Percentiles rank a stretch among this genome's conserved stretches.
Evolutionary conservation across 805 yeast genomes (phyloP).

Genomic region (Tetrapisispora fleetii): DNA sequence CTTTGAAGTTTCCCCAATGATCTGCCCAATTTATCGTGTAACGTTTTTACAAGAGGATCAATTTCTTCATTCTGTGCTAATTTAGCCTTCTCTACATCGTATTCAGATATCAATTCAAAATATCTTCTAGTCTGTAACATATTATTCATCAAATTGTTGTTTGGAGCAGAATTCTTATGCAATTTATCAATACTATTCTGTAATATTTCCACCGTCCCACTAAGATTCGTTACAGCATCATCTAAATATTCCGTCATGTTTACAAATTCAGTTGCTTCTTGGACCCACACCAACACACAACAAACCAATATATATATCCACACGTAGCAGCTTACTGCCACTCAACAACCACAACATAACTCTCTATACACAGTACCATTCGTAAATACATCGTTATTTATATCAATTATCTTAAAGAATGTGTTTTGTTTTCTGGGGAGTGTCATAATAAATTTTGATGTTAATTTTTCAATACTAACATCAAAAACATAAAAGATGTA

Average conservation of each 20-base stretch:
- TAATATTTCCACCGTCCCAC: constrained; percentile 14
- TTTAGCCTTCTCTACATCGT: constrained; percentile 27
- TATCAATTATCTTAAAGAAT: no score
- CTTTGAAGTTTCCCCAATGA: constrained; percentile 18
- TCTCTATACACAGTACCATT: no score
- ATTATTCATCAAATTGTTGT: constrained; percentile 15
- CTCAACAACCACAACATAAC: no score
- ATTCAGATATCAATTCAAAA: constrained; percentile 25
- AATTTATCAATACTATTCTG: constrained; percentile 15
- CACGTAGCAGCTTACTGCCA: no score
- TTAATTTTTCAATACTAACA: background rate
- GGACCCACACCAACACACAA: no score
- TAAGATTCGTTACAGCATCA: constrained; percentile 16
- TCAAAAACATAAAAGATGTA: no score
- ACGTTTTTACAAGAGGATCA: constrained; percentile 22
- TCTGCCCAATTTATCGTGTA: constrained; percentile 21
- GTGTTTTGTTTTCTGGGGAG: background rate
- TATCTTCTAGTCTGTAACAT: constrained; percentile 22
- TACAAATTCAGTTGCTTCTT: background rate
- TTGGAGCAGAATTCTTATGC: constrained; percentile 12
- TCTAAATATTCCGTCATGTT: constrained; percentile 19
- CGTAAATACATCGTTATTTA: no score
- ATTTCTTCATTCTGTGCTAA: constrained; percentile 26
- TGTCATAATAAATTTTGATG: background rate
- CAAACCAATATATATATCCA: no score